phyloP scores from a whole-genome alignment of 345 rosid genomes.

The Murraya koenigii region DNA sequence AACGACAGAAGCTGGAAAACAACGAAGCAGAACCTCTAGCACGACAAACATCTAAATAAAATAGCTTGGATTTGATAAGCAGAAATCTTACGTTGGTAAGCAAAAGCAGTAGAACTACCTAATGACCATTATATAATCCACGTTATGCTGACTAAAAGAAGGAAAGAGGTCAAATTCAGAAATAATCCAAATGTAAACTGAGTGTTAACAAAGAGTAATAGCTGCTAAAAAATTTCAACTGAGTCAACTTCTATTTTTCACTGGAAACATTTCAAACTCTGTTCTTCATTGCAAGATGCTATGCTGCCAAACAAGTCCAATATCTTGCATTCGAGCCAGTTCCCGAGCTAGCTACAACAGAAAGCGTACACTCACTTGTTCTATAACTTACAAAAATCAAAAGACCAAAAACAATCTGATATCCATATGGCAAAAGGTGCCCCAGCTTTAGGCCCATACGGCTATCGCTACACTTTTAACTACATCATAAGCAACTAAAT shows the following conservation, averaged over 20 bases:
- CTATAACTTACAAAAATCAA: not conserved
- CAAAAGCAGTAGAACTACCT: not conserved
- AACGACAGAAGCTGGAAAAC: conserved; percentile 1
- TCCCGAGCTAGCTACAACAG: not conserved
- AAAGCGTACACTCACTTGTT: not conserved
- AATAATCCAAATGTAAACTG: not conserved
- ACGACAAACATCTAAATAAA: not conserved
- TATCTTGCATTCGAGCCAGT: not conserved
- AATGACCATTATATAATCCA: not conserved
- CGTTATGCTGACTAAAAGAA: not conserved
- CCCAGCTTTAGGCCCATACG: not conserved
- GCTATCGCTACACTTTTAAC: not conserved
- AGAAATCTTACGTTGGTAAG: not conserved
- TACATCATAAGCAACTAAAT: not conserved
- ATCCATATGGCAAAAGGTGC: not conserved
- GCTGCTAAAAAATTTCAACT: conserved; percentile 7
- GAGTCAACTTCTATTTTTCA: not conserved
- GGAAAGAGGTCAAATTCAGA: not conserved
- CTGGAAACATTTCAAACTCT: not conserved
- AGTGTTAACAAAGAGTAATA: not conserved
- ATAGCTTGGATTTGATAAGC: not conserved
- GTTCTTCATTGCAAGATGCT: not conserved
- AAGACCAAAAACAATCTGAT: not conserved
- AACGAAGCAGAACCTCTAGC: not conserved
- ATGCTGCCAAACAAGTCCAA: not conserved